Evolutionary conservation across 164 flowering plant genomes (phyloP), one percentile per base, ranked within the genome.

Genomic region (Paratinospora sagittata): DNA sequence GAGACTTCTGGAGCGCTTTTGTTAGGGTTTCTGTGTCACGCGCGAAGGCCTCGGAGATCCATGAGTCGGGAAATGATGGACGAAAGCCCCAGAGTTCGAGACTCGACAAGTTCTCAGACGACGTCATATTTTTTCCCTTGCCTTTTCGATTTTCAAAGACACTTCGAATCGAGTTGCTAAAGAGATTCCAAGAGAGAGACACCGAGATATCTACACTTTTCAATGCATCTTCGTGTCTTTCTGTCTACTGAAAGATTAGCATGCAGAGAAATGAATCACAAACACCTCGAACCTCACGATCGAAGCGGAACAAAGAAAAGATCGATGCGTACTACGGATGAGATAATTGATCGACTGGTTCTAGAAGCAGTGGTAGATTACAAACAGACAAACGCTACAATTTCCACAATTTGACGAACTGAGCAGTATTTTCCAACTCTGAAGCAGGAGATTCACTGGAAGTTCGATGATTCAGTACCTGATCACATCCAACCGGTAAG

Each of bases 1-100:
- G 63, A 8, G 98, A 82, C 23, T 79, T 80, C 69, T 85, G 89
- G 13, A 93, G 86, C 1, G 92, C 96, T 70, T 73, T 80, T n/a
- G 97, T 85, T 10, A 93, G 79, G 21, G 84, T 71, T 36, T 93
- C 89, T 58, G 87, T 84, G 69, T 91, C 96, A 16, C 87, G 88
- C 8, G 86, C 67, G 70, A 78, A 83, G 45, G 83, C 72, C 0
- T 90, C 97, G 6, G 88, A 70, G 21, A 85, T 12, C 96, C 94
- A 89, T 0, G 85, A 76, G 45, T 89, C 95, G 2, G 77, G 69
- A 10, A 84, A 80, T 21, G 82, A 0, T 0, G 83, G 69, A 0
- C 87, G 83, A 76, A 82, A 82, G 17, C 64, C 0, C 90, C 88
- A 86, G 2, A 83, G 80, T 6, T 86, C 92, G 26, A 86, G 21